phyloP scores from a whole-genome alignment of 2,329 filamentous ascomycete genomes.

The Bipolaris gigantea region DNA sequence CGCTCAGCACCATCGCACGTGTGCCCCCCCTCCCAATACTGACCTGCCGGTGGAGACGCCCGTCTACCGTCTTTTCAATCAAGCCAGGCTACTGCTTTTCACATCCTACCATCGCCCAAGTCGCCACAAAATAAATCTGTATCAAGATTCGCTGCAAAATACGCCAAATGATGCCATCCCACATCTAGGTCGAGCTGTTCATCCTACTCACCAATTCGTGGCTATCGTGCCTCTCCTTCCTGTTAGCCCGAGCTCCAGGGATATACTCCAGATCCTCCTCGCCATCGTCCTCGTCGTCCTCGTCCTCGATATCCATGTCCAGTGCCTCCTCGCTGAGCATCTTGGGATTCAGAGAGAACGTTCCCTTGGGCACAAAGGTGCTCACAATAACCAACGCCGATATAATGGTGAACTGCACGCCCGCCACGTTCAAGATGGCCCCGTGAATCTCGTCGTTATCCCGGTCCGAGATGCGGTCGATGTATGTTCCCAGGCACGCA shows the following conservation, averaged over 20 bases:
- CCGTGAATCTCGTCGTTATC: conserved; percentile 44
- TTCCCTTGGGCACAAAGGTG: conserved; percentile 53
- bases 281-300: conserved; percentile 13
- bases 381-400: conserved; percentile 47
- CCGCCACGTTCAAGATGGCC: conserved; percentile 51
- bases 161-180: neutral
- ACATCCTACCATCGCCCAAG: neutral
- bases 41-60: neutral
- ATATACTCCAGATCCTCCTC: conserved; percentile 33
- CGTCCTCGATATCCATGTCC: conserved; percentile 38
- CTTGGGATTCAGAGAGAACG: conserved; percentile 50
- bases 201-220: conserved; percentile 28
- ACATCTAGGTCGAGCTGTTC: conserved; percentile 13
- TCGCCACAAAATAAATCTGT: neutral
- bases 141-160: neutral
- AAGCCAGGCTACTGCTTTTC: neutral
- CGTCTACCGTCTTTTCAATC: neutral
- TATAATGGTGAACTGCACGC: conserved; percentile 54
- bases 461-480: conserved; percentile 48
- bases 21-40: conserved; percentile 1
- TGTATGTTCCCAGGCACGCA: conserved; percentile 51
- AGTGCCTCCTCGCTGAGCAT: conserved; percentile 47
- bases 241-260: conserved; percentile 20
- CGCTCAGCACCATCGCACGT: conserved; percentile 11
- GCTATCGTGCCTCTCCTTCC: conserved; percentile 26